Conservation (phyloP, 768 basidiomycete genomes). For the Inosperma sp. region DNA sequence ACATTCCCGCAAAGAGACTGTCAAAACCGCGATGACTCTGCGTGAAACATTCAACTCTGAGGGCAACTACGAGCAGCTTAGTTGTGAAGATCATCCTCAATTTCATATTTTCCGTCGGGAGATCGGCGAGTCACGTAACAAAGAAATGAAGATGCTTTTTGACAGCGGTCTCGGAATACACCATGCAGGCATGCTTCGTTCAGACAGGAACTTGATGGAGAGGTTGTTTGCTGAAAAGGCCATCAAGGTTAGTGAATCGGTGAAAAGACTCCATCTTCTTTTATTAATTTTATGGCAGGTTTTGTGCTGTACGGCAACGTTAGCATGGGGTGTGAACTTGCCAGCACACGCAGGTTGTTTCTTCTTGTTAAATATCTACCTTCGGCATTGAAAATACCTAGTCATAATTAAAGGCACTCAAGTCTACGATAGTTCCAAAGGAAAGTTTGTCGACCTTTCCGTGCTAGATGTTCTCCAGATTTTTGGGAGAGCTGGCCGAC, state of each 20-base stretch:
- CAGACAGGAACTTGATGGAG: slow-evolving; percentile 94
- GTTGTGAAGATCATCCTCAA: slow-evolving; percentile 74
- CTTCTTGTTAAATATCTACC: neutral
- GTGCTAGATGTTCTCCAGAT: slow-evolving; percentile 96
- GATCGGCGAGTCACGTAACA: slow-evolving; percentile 80
- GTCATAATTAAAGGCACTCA: slow-evolving; percentile 98
- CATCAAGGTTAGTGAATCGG: slow-evolving; percentile 69
- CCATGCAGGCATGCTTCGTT: slow-evolving; percentile 95
- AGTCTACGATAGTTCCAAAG: slow-evolving; percentile 87
- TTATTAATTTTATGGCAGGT: slow-evolving; percentile 51
- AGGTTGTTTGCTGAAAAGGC: slow-evolving; percentile 84
- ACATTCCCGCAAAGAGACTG: slow-evolving; percentile 96
- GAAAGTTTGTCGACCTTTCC: slow-evolving; percentile 87
- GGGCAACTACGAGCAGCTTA: slow-evolving; percentile 72
- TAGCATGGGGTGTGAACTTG: slow-evolving; percentile 99
- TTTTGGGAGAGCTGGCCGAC: slow-evolving; percentile 92
- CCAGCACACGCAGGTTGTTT: slow-evolving; percentile 88
- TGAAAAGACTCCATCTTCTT: neutral
- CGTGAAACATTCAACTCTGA: slow-evolving; percentile 73
- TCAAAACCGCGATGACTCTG: slow-evolving; percentile 80
- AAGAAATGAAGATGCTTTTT: slow-evolving; percentile 95
- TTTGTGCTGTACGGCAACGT: slow-evolving; percentile 93
- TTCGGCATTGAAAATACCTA: slow-evolving; percentile 24
- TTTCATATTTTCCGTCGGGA: slow-evolving; percentile 72
- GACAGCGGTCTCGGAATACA: slow-evolving; percentile 94